A percentile compares a stretch with the other conserved stretches of the same genome.
phyloP scores from a whole-genome alignment of 208 protist species.

The Blastocrithidia nonstop region DNA sequence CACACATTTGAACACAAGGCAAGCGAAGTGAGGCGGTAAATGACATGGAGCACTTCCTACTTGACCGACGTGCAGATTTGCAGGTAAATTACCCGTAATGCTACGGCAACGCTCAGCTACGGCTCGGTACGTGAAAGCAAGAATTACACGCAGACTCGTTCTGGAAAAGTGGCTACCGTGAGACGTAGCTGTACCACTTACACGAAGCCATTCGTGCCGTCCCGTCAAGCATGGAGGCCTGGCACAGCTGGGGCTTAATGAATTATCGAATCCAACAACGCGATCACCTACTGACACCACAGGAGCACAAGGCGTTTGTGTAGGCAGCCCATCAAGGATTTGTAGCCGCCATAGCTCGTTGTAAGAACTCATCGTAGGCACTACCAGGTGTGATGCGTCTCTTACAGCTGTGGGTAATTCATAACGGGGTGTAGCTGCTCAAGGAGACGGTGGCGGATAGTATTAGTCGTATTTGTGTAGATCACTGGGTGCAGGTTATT shows the following conservation, averaged over 20 bases:
- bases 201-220: slow-evolving; percentile 71
- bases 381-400: slow-evolving; percentile 96
- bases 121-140: slow-evolving; percentile 77
- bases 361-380: slow-evolving; percentile 47
- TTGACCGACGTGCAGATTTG: slow-evolving; percentile 28
- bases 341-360: slow-evolving; percentile 91
- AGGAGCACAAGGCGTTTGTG: slow-evolving; percentile 69
- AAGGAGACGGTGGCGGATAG: slow-evolving; percentile 86
- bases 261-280: slow-evolving; percentile 93
- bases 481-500: slow-evolving; percentile 98
- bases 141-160: slow-evolving; percentile 70
- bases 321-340: slow-evolving; percentile 91
- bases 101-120: slow-evolving; percentile 67
- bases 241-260: slow-evolving; percentile 96
- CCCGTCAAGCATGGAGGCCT: slow-evolving; percentile 84
- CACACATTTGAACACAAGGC: slow-evolving; percentile 67
- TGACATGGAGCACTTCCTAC: slow-evolving; percentile 63
- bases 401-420: slow-evolving; percentile 97
- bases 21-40: slow-evolving; percentile 53
- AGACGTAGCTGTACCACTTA: slow-evolving; percentile 63
- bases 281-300: slow-evolving; percentile 47
- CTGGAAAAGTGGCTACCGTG: slow-evolving; percentile 54
- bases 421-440: slow-evolving; percentile 72
- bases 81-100: slow-evolving; percentile 34
- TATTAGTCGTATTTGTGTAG: slow-evolving; percentile 89